phyloP scores from a whole-genome alignment of 75 land plant species.

The Ceratopteris richardii region DNA sequence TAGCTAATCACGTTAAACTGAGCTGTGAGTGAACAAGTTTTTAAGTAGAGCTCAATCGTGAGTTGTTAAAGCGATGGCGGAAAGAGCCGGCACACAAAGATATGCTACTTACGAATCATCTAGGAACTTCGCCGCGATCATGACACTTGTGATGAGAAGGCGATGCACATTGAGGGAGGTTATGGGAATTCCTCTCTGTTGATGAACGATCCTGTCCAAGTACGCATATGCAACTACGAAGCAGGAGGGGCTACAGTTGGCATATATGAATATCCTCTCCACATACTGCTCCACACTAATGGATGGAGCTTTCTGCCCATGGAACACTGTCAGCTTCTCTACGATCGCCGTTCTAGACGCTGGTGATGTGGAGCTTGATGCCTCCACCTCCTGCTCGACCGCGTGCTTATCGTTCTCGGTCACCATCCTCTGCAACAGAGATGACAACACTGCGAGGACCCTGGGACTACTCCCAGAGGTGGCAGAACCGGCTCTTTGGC shows the following conservation, averaged over 20 bases:
- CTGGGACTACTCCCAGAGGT: not conserved
- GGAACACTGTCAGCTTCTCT: constrained; percentile 21
- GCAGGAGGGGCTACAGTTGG: constrained; percentile 43
- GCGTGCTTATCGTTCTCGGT: constrained; percentile 5
- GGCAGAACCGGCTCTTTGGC: not conserved
- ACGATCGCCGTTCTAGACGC: not conserved
- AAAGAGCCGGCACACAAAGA: no score
- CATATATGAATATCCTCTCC: constrained; percentile 40
- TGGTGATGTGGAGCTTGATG: no score
- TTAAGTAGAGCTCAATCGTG: no score
- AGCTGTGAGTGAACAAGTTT: no score
- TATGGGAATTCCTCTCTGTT: constrained; percentile 17
- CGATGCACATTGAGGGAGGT: constrained; percentile 33
- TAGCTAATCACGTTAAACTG: no score
- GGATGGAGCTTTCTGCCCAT: constrained; percentile 19
- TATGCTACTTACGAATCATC: constrained; percentile 34
- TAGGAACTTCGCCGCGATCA: constrained; percentile 43
- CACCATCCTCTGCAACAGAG: constrained; percentile 10
- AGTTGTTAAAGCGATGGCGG: no score
- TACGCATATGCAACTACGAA: constrained; percentile 44
- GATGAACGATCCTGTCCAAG: constrained; percentile 22
- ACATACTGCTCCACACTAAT: constrained; percentile 29
- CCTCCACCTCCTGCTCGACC: no score
- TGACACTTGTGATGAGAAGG: constrained; percentile 41
- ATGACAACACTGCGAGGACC: constrained; percentile 8